Base-by-base conservation (phyloP, 345 rosid genomes). In the Linum usitatissimum region DNA sequence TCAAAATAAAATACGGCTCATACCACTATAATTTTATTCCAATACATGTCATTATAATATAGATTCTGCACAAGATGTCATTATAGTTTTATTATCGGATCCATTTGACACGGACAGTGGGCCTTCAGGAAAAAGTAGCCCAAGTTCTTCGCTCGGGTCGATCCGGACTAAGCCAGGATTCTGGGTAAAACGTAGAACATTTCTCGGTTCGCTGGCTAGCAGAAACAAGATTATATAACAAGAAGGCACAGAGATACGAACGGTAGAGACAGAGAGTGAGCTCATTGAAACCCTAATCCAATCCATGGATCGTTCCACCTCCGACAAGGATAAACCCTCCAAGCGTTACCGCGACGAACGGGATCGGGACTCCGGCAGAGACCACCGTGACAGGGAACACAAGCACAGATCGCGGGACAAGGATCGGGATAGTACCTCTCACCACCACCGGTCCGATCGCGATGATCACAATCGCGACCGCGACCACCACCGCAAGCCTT, bases 401-500 rank as follows among this genome's bases (percentile, higher is more conserved):
- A 80, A 77, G 59, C 84, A 71, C 67, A 71, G 77, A 10, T 76
- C 78, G 40, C 78, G 82, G 9, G 73, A 77, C 18, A 81, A 74
- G 73, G 75, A 76, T 59, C 81, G 83, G 20, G 85, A 85, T 54
- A 39, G 79, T 59, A 79, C 78, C 49, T 53, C 58, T 18, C 60
- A 54, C 12, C 78, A 70, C 70, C 86, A 75, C 23, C 77, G 86
- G 34, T 82, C 84, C 64, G 80, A 82, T 51, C 79, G 71, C 65
- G 82, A 76, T 64, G 76, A 77, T 55, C 68, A 64, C 4, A 10
- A 45, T 45, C 51, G 51, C 17, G 51, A 45, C 36, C 74, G 66
- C 2, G 59, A 66, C 18, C 53, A 53, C 40, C 67, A 38, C 60
- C 57, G 64, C 19, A 54, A 55, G 54, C 42, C 64, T 3, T 61